phyloP scores from a whole-genome alignment of 2,329 filamentous ascomycete species.

The Apiospora koreana region DNA sequence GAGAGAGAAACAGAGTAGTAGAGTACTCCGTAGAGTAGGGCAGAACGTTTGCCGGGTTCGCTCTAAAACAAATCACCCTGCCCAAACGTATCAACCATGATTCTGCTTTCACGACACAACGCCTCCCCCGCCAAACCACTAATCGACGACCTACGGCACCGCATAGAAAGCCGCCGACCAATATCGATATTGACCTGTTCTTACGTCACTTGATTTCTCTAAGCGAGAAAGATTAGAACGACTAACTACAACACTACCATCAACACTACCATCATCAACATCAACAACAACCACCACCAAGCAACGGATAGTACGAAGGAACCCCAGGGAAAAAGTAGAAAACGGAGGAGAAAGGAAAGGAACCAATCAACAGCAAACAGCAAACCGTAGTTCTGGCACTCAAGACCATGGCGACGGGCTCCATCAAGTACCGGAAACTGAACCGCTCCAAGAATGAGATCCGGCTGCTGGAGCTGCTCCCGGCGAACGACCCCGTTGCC shows the following conservation, averaged over 20 bases:
- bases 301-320: no score
- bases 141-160: background rate
- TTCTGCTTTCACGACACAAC: background rate
- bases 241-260: no score
- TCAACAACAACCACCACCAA: background rate
- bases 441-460: slow-evolving; percentile 12
- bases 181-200: background rate
- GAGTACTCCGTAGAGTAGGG: no score
- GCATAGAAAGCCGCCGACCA: background rate
- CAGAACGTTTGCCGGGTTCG: background rate
- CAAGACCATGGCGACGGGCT: background rate
- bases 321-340: no score
- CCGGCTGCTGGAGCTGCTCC: slow-evolving; percentile 14
- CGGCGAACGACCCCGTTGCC: slow-evolving; percentile 6
- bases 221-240: background rate
- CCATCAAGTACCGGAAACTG: slow-evolving; percentile 13
- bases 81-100: background rate
- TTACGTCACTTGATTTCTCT: background rate
- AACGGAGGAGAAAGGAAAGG: background rate
- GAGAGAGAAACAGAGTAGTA: background rate
- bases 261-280: no score
- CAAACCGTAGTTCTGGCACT: background rate
- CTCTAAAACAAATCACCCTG: background rate
- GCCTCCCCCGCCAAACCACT: background rate
- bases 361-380: no score